Evolutionary conservation across 1,284 basidiomycete genomes (phyloP).

Genomic region (Neotropicomus parvogracilis): DNA sequence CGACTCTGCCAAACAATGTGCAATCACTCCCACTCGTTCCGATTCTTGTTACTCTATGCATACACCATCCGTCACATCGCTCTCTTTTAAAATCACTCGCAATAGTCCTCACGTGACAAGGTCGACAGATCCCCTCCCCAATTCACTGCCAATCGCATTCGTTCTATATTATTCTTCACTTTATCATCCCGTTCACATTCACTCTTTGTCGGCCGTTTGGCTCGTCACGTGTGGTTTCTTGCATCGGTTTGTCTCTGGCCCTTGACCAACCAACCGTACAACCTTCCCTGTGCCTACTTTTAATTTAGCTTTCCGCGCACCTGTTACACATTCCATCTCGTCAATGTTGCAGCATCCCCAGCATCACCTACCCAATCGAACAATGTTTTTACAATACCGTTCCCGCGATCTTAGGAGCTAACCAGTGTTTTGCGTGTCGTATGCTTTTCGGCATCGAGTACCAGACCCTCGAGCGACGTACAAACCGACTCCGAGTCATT

Average conservation of each 20-base stretch:
- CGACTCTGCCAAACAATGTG: constrained; percentile 36
- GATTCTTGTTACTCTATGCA: constrained; percentile 48
- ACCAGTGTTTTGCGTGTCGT: constrained; percentile 13
- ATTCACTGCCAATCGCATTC: constrained; percentile 41
- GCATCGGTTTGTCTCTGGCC: constrained; percentile 30
- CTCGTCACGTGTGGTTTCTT: constrained; percentile 37
- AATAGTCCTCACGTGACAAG: constrained; percentile 40
- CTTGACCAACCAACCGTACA: constrained; percentile 30
- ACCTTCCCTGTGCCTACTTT: constrained; percentile 33
- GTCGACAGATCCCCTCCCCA: constrained; percentile 38
- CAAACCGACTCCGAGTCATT: too few relatives aligned
- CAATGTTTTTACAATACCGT: constrained; percentile 38
- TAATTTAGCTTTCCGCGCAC: constrained; percentile 33
- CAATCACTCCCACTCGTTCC: constrained; percentile 49
- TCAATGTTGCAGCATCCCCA: constrained; percentile 49
- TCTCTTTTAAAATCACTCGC: constrained; percentile 37
- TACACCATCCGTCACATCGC: constrained; percentile 40
- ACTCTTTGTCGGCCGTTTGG: constrained; percentile 35
- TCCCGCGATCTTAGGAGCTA: constrained; percentile 32
- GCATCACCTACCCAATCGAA: constrained; percentile 40
- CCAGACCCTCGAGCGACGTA: constrained; percentile 1
- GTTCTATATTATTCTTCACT: constrained; percentile 76
- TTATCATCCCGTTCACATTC: constrained; percentile 46
- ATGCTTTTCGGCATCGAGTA: constrained; percentile 7
- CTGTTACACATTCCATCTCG: constrained; percentile 38